Conservation (phyloP, 2,329 filamentous ascomycete genomes). For the Fusarium miscanthi region DNA sequence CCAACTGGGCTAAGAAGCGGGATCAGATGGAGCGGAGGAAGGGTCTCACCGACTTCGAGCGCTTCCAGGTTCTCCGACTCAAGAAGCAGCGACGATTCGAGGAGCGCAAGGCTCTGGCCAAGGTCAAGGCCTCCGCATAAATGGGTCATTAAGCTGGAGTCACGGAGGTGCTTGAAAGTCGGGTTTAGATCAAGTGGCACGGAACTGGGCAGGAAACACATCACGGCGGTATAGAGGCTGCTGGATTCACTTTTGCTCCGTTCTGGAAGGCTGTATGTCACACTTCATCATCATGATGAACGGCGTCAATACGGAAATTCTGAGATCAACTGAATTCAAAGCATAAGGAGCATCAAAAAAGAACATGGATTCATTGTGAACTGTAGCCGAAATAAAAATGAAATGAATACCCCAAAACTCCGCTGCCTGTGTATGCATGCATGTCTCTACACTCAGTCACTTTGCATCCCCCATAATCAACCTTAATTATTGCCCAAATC, state of each 20-base stretch:
- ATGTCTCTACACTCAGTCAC: background rate
- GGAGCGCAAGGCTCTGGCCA: slow-evolving; percentile 95
- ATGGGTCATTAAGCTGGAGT: slow-evolving; percentile 53
- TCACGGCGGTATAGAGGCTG: slow-evolving; percentile 61
- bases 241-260: slow-evolving; percentile 69
- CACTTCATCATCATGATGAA: slow-evolving; percentile 68
- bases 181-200: slow-evolving; percentile 54
- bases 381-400: slow-evolving; percentile 47
- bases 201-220: slow-evolving; percentile 51
- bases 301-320: slow-evolving; percentile 75
- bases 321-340: slow-evolving; percentile 58
- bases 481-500: slow-evolving; percentile 5
- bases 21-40: slow-evolving; percentile 86
- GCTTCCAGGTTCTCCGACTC: slow-evolving; percentile 99
- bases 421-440: background rate
- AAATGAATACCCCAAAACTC: slow-evolving; percentile 45
- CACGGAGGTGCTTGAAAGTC: slow-evolving; percentile 50
- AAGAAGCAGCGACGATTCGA: slow-evolving; percentile 99
- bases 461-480: slow-evolving; percentile 5
- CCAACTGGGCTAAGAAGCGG: slow-evolving; percentile 94
- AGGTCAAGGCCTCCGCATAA: slow-evolving; percentile 87
- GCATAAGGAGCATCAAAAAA: slow-evolving; percentile 46
- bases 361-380: slow-evolving; percentile 48
- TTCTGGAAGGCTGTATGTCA: slow-evolving; percentile 74
- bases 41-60: slow-evolving; percentile 96